Evolutionary conservation across 495 filamentous ascomycete species (phyloP), one percentile per base, ranked within the genome.

Genomic region (Parmelia sp.): DNA sequence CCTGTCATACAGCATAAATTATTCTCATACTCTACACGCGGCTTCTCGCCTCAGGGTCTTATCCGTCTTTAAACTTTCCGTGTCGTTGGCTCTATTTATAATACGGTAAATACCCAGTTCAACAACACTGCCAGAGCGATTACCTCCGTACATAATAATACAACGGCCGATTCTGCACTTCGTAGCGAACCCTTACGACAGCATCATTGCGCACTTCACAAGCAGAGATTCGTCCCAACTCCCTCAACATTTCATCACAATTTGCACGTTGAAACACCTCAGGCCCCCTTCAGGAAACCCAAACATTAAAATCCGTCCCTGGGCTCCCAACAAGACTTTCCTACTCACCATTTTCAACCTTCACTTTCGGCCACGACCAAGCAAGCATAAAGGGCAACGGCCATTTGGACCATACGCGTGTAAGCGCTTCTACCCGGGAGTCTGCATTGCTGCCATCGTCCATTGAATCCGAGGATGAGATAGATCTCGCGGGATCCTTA

Each of bases 1-100:
- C 25, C 23, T 4, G 44, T 47, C 44, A 19, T 47, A 47, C 7
- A 1, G 8, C n/a, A 3, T 8, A 11, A 42, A 42, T 21, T 49
- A 49, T 23, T 27, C n/a, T n/a, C n/a, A n/a, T n/a, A n/a, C n/a
- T n/a, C n/a, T n/a, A n/a, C n/a, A n/a, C 10, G 45, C 45, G 49
- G 25, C 25, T 31, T 31, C 27, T 31, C 17, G 29, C 29, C 21
- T 55, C 51, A 33, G 29, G 51, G 49, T 31, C 49, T 17, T 25
- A 17, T 53, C 4, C 3, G 6, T 11, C 5, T 21, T 55, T 55
- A 55, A 35, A 55, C 51, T 55, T 55, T 25, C 51, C 51, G 51
- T 11, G 29, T 55, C 51, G 29, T 33, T 23, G 27, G 27, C 21
- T n/a, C 51, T 55, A 55, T 55, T 55, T 55, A 55, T 55, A 55